Evolutionary conservation across 1,284 basidiomycete genomes (phyloP).

Genomic region (Marasmius sp.): DNA sequence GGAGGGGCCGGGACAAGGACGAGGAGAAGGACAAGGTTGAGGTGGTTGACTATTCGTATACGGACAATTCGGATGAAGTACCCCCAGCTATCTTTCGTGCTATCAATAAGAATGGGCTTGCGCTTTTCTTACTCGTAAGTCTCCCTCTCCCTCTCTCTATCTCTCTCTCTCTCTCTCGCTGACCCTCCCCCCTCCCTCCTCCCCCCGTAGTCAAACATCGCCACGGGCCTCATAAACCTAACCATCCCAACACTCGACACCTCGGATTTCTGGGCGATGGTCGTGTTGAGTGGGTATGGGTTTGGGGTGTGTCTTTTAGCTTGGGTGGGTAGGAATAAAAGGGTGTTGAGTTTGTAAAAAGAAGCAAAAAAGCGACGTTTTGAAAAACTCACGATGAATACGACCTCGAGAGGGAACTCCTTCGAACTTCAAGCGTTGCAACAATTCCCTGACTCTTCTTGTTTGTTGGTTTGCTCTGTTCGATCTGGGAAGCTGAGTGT

Average conservation of each 20-base stretch:
- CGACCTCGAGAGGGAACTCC: too few species aligned
- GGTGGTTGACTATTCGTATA: too few species aligned
- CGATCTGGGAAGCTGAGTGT: too few species aligned
- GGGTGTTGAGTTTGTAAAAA: too few species aligned
- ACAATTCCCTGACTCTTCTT: too few species aligned
- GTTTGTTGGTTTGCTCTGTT: too few species aligned
- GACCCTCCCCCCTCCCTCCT: not conserved
- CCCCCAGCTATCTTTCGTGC: slow-evolving; percentile 73
- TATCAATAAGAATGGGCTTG: slow-evolving; percentile 81
- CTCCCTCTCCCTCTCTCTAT: too few species aligned
- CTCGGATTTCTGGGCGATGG: slow-evolving; percentile 55
- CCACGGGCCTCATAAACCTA: slow-evolving; percentile 87
- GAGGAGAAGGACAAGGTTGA: not conserved
- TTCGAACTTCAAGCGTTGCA: too few species aligned
- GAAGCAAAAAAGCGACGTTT: too few species aligned
- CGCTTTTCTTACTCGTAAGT: slow-evolving; percentile 81
- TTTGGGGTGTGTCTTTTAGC: slow-evolving; percentile 44
- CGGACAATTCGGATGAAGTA: not conserved
- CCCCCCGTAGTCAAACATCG: slow-evolving; percentile 72
- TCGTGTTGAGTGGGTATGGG: slow-evolving; percentile 45
- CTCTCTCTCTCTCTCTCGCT: not conserved
- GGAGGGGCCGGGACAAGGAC: not conserved
- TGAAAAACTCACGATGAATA: too few species aligned
- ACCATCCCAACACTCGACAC: slow-evolving; percentile 83
- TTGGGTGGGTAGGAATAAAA: too few species aligned